Evolutionary conservation across 2,329 filamentous ascomycete genomes (phyloP).

Genomic region (Thermochaetoides dissita): DNA sequence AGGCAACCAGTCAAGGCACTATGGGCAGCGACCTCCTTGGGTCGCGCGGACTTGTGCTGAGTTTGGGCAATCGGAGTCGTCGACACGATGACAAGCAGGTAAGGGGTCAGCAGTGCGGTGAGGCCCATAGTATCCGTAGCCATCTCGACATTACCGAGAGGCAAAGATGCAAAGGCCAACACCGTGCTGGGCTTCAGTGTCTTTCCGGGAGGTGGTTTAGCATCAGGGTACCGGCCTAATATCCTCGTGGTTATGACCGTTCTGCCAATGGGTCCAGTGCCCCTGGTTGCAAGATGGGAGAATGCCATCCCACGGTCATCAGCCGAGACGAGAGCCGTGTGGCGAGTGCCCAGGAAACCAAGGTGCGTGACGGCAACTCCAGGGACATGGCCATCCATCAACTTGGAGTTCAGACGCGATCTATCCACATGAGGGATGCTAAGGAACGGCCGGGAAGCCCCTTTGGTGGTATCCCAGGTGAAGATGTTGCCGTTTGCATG

Average conservation of each 20-base stretch:
- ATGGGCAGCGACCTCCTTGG: slow-evolving; percentile 81
- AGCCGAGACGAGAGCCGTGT: slow-evolving; percentile 87
- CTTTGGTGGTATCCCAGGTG: slow-evolving; percentile 80
- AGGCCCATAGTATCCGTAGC: slow-evolving; percentile 76
- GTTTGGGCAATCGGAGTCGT: slow-evolving; percentile 94
- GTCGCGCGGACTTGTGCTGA: slow-evolving; percentile 81
- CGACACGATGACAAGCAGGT: slow-evolving; percentile 89
- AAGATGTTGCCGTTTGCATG: slow-evolving; percentile 87
- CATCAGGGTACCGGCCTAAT: slow-evolving; percentile 75
- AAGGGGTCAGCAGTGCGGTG: slow-evolving; percentile 90
- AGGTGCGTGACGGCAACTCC: slow-evolving; percentile 72
- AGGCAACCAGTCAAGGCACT: slow-evolving; percentile 86
- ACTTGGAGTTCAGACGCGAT: slow-evolving; percentile 49
- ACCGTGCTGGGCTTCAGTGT: slow-evolving; percentile 85
- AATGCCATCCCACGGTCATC: slow-evolving; percentile 96
- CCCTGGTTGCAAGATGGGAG: slow-evolving; percentile 85
- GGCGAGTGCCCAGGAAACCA: slow-evolving; percentile 86
- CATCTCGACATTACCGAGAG: slow-evolving; percentile 86
- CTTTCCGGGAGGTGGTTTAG: slow-evolving; percentile 46
- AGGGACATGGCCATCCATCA: slow-evolving; percentile 68
- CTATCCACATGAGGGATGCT: slow-evolving; percentile 65
- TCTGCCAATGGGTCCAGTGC: slow-evolving; percentile 71
- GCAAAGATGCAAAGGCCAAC: slow-evolving; percentile 76
- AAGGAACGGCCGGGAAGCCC: slow-evolving; percentile 68
- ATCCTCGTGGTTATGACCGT: slow-evolving; percentile 83